These are phyloP conservation scores for Mycena vulgaris DNA, from an alignment of 768 basidiomycete genomes.

Conservation along the genomic window DNA sequence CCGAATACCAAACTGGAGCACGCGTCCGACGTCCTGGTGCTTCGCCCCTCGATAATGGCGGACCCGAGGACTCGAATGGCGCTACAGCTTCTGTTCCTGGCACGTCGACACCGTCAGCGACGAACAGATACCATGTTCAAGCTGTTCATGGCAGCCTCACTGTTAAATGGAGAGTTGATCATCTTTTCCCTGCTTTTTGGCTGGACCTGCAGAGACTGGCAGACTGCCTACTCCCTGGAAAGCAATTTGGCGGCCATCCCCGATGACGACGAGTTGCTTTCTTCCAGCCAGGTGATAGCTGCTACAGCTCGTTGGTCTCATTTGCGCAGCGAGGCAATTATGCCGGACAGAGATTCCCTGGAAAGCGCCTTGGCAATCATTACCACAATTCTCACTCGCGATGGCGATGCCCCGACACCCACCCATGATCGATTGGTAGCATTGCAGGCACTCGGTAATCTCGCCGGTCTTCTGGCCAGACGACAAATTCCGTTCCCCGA, in stretches of 20 bases:
- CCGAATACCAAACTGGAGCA: constrained; percentile 33
- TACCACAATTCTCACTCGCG: constrained; percentile 48
- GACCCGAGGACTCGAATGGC: constrained; percentile 65
- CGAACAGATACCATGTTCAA: constrained; percentile 75
- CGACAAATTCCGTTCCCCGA: constrained; percentile 62
- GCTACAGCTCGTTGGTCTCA: constrained; percentile 30
- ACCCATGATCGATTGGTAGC: constrained; percentile 50
- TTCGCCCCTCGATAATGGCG: constrained; percentile 53
- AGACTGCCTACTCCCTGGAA: constrained; percentile 53
- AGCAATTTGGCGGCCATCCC: constrained; percentile 38
- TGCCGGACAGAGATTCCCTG: constrained; percentile 36
- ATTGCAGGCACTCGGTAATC: constrained; percentile 74
- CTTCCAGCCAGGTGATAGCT: constrained; percentile 26
- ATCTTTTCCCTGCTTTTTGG: constrained; percentile 82
- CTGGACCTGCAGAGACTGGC: constrained; percentile 75
- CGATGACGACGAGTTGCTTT: constrained; percentile 36
- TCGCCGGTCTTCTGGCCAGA: constrained; percentile 67
- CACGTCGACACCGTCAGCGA: constrained; percentile 68
- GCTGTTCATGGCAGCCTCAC: constrained; percentile 71
- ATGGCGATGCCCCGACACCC: constrained; percentile 39
- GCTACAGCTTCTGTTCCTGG: constrained; percentile 65
- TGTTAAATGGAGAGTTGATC: constrained; percentile 86
- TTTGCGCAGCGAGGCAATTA: constrained; percentile 33
- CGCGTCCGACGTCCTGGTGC: constrained; percentile 44
- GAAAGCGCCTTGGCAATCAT: constrained; percentile 53